phyloP scores from a whole-genome alignment of 2,329 filamentous ascomycete genomes.

The Penicillium brevicompactum region DNA sequence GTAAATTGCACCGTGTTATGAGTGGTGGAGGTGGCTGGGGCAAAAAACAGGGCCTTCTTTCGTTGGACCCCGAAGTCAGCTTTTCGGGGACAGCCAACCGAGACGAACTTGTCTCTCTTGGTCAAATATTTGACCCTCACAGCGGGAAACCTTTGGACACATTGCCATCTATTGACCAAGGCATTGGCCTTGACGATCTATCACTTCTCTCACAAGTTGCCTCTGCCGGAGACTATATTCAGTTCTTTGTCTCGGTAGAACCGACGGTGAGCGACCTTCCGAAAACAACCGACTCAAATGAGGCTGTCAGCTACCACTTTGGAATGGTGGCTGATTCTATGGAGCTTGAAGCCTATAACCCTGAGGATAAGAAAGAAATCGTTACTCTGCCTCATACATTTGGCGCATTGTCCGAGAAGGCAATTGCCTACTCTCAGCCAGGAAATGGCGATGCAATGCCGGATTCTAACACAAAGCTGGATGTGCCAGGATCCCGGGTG shows the following conservation, averaged over 20 bases:
- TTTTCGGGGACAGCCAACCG: constrained; percentile 24
- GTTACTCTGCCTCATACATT: constrained; percentile 34
- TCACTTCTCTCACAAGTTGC: constrained; percentile 44
- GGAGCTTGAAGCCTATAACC: neutral
- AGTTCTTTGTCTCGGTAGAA: constrained; percentile 44
- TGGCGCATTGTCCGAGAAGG: constrained; percentile 44
- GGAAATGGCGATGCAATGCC: constrained; percentile 4
- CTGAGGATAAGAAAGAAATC: constrained; percentile 16
- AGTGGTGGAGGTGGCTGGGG: constrained; percentile 49
- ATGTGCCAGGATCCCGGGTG: constrained; percentile 37
- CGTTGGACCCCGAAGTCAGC: constrained; percentile 43
- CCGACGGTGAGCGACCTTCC: constrained; percentile 7
- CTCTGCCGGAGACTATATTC: constrained; percentile 40
- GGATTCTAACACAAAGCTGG: constrained; percentile 35
- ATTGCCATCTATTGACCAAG: constrained; percentile 24
- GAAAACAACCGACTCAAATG: neutral
- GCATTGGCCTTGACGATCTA: constrained; percentile 32
- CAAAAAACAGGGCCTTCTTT: constrained; percentile 48
- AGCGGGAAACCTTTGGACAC: constrained; percentile 9
- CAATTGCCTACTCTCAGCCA: constrained; percentile 37
- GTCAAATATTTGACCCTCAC: constrained; percentile 27
- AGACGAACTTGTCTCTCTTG: constrained; percentile 21
- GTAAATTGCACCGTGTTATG: constrained; percentile 45
- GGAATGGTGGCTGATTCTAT: constrained; percentile 36
- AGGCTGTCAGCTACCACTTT: constrained; percentile 31